A percentile compares a stretch with the other conserved stretches of the same genome.
phyloP scores from a whole-genome alignment of 768 basidiomycete species.

The Saitozyma sp. region DNA sequence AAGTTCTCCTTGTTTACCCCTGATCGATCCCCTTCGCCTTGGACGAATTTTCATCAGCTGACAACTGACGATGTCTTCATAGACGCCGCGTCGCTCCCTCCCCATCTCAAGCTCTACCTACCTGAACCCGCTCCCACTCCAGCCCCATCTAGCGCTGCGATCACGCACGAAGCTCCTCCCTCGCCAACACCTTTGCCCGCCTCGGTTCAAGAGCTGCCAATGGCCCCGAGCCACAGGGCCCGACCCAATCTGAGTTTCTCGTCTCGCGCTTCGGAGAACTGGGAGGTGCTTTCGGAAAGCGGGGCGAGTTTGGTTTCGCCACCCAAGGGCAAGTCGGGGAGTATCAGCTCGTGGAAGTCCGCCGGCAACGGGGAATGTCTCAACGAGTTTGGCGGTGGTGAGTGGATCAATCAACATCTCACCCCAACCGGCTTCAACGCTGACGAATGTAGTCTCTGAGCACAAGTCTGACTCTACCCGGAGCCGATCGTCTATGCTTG shows the following conservation, averaged over 20 bases:
- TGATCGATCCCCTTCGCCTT: no score
- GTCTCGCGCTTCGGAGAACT: conserved; percentile 14
- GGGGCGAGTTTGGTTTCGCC: conserved; percentile 41
- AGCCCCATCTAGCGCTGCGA: neutral
- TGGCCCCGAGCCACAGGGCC: no score
- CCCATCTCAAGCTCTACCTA: conserved; percentile 18
- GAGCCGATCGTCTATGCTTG: conserved; percentile 11
- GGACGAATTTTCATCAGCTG: no score
- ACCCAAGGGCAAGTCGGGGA: conserved; percentile 20
- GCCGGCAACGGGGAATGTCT: conserved; percentile 44
- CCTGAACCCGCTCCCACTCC: conserved; percentile 24
- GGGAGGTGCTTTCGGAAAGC: conserved; percentile 39
- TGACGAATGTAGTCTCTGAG: no score
- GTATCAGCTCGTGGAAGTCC: conserved; percentile 38
- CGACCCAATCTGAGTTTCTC: no score
- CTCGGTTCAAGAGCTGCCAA: neutral
- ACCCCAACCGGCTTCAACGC: neutral
- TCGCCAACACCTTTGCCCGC: conserved; percentile 2
- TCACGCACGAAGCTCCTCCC: conserved; percentile 1
- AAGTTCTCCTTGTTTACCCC: neutral
- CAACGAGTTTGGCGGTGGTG: conserved; percentile 24
- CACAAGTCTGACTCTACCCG: conserved; percentile 1
- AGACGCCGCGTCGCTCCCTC: conserved; percentile 25
- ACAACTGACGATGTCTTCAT: neutral
- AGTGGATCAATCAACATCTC: neutral